Conservation (phyloP, 768 basidiomycete species). For the Trametes cinnabarina region DNA sequence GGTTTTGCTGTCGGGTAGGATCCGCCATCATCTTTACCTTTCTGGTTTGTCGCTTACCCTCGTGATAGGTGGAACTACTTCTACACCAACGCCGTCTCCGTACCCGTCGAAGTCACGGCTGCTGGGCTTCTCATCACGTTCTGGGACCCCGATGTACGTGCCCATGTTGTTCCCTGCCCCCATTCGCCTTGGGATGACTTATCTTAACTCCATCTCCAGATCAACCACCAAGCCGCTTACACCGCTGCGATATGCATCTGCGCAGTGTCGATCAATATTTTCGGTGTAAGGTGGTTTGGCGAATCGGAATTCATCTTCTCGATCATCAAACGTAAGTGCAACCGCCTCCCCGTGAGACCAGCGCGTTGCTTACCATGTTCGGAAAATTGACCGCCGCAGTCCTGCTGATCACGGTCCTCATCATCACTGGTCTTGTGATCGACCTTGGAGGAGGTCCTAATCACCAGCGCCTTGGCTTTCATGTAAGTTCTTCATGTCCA, state of each 20-base stretch:
- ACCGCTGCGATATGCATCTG: conserved; percentile 56
- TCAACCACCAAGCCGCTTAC: conserved; percentile 52
- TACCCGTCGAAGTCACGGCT: conserved; percentile 75
- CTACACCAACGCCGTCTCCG: conserved; percentile 51
- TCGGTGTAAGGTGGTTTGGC: conserved; percentile 71
- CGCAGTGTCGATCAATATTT: conserved; percentile 63
- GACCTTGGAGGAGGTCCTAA: conserved; percentile 77
- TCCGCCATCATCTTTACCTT: not conserved
- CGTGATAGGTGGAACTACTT: conserved; percentile 32
- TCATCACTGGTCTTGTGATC: conserved; percentile 63
- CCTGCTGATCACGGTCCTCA: conserved; percentile 56
- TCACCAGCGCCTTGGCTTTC: conserved; percentile 66
- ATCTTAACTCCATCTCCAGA: too few species aligned
- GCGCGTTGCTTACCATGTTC: not conserved
- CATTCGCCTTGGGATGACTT: too few species aligned
- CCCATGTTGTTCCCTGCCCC: not conserved
- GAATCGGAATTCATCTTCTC: conserved; percentile 74
- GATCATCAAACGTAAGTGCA: conserved; percentile 54
- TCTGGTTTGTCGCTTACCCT: not conserved
- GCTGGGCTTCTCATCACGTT: conserved; percentile 66
- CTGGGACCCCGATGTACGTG: conserved; percentile 62
- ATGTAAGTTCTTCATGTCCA: conserved; percentile 41
- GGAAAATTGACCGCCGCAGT: conserved; percentile 35
- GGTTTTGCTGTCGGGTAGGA: conserved; percentile 34
- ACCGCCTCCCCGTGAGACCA: not conserved